Evolutionary conservation across 2,329 filamentous ascomycete genomes (phyloP), one percentile per base, ranked within the genome.

Genomic region (Pleurostoma richardsiae): DNA sequence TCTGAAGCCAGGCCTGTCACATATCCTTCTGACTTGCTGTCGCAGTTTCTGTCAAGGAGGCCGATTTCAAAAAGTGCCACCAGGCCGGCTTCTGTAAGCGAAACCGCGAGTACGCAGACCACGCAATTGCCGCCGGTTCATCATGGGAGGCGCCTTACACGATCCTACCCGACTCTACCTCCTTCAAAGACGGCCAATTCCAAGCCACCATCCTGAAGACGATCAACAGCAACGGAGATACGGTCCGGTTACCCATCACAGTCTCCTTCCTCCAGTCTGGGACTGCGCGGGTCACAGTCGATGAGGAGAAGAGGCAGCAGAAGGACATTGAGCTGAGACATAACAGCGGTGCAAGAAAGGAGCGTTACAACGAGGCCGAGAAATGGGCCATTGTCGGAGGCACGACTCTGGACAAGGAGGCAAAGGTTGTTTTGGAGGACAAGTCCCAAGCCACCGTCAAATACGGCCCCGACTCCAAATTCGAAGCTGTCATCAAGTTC

Each of bases 21-120:
- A 27, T 30, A 30, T 19, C 28, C 30, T 36, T 39, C 42, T 44
- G 47, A 49, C 30, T 30, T 6, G 26, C 26, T 10, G 27, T 38
- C 49, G 30, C 56, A 95, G 90, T 80, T 54, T 77, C 81, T 59
- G 94, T 99, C 44, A 99, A 99, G 72, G 87, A 96, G 63, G 84
- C 96, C 59, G 91, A 95, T 66, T 99, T 97, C 78, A 99, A 97
- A 65, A 96, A 87, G 59, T 99, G 94, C 72, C 74, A 87, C 56
- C 92, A 99, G 65, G 94, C 92, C 4, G 94, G 94, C 59, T 99
- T 99, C 74, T 99, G 94, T 72, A 94, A 90, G 65, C 88, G 94
- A 54, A 97, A 97, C 70, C 84, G 94, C 64, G 87, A 82, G 38
- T 91, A 88, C 63, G 94, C 94, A 63, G 91, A 97, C 68, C 74